Evolutionary conservation across 495 filamentous ascomycete genomes (phyloP).

Genomic region (Annulohypoxylon nitens): DNA sequence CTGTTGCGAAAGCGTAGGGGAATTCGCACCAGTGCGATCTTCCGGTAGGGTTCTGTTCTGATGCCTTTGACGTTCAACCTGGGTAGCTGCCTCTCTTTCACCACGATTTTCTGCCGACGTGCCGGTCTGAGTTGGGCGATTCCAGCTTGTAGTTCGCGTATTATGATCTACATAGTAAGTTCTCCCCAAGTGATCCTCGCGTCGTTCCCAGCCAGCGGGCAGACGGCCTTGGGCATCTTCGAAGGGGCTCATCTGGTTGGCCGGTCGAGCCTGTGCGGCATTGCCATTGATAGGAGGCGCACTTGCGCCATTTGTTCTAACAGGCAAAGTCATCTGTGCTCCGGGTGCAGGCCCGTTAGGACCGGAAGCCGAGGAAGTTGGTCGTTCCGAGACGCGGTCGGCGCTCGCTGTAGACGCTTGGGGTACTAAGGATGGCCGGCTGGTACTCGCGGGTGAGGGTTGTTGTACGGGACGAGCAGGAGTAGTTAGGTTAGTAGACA

Average conservation of each 20-base stretch:
- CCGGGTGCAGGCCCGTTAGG: slow-evolving; percentile 55
- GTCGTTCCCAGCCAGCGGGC: slow-evolving; percentile 93
- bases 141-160: slow-evolving; percentile 96
- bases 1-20: slow-evolving; percentile 81
- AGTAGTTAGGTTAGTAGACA: slow-evolving; percentile 83
- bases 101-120: slow-evolving; percentile 81
- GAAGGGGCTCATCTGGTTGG: slow-evolving; percentile 85
- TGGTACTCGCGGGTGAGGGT: slow-evolving; percentile 53
- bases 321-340: slow-evolving; percentile 51
- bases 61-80: slow-evolving; percentile 90
- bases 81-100: slow-evolving; percentile 87
- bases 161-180: slow-evolving; percentile 99
- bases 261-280: slow-evolving; percentile 53
- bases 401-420: slow-evolving; percentile 55
- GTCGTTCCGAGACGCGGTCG: slow-evolving; percentile 52
- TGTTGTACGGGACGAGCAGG: slow-evolving; percentile 53
- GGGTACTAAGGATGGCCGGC: slow-evolving; percentile 58
- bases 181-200: slow-evolving; percentile 94
- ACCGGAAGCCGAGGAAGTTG: slow-evolving; percentile 61
- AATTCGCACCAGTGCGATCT: slow-evolving; percentile 93
- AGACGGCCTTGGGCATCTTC: slow-evolving; percentile 94
- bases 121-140: slow-evolving; percentile 83
- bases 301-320: slow-evolving; percentile 56
- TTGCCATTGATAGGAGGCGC: slow-evolving; percentile 56
- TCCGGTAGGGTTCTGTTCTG: slow-evolving; percentile 96